Evolutionary conservation across 2,329 filamentous ascomycete species (phyloP), one percentile per base, ranked within the genome.

Genomic region (Endothia cerciana): DNA sequence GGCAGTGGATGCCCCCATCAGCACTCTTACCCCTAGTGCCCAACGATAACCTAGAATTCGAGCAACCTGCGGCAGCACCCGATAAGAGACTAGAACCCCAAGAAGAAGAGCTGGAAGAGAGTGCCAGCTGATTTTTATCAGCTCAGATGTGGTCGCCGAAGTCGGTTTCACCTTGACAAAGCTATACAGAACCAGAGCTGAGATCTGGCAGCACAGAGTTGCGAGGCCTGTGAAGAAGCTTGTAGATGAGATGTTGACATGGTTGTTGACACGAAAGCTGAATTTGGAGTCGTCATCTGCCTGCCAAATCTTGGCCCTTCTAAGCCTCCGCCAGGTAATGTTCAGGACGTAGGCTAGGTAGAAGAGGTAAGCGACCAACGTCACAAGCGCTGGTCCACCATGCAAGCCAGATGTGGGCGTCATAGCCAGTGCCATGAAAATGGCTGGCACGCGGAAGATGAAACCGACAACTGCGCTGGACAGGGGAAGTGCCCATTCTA

Each of bases 281-380:
- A 65, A 65, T 25, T 56, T 45, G 4, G 47, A 53, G 1, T 61
- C 51, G 1, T 57, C 55, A 22, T 30, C 25, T 65, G 40, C 43
- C 61, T 45, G 25, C 25, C 22, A 63, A n/a, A 65, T 25, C 4
- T 47, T 15, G 3, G 49, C 28, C 13, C 47, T 65, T 38, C 51
- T 65, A 49, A 68, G 51, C 15, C 63, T 57, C 4, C 59, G 38
- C 49, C 53, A 65, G 13, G 40, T 61, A 8, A 63, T 51, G 4
- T 53, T 55, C 17, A 57, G 13, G 43, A 65, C 60, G 36, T 68
- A 68, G 19, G n/a, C 63, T 56, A 68, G 25, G 7, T 68, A 60
- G 60, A 68, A 65, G 28, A 58, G 0, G 19, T 57, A 57, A 6
- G 63, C 60, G n/a, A 40, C 22, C 19, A 51, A 6, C 22, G 33